Conservation (phyloP, 1,284 basidiomycete species). For the Fomitopsis betulina region DNA sequence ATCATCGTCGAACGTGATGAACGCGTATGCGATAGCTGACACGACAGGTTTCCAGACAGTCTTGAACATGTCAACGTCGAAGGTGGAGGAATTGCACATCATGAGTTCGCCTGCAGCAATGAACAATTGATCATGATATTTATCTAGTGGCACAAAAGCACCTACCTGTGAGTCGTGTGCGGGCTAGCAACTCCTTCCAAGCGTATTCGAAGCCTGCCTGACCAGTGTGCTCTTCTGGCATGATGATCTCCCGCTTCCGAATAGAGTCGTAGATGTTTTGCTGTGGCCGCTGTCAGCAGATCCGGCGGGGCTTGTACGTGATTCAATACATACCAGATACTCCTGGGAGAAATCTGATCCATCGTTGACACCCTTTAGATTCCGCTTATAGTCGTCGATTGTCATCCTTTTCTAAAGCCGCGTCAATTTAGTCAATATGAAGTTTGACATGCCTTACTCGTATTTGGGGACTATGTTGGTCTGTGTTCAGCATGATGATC, state of each 20-base stretch:
- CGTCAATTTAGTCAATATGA: conserved; percentile 10
- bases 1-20: conserved; percentile 95
- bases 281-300: conserved; percentile 34
- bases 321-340: conserved; percentile 61
- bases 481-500: conserved; percentile 98
- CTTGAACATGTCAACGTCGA: conserved; percentile 93
- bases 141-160: not conserved
- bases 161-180: conserved; percentile 78
- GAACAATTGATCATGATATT: conserved; percentile 5
- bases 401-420: conserved; percentile 85
- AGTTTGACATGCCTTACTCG: conserved; percentile 47
- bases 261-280: conserved; percentile 92
- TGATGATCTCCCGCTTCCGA: conserved; percentile 90
- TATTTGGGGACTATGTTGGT: conserved; percentile 96
- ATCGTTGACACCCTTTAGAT: conserved; percentile 92
- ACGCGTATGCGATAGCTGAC: conserved; percentile 87
- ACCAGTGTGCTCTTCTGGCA: conserved; percentile 97
- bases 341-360: conserved; percentile 81
- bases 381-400: conserved; percentile 90
- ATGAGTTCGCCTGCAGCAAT: conserved; percentile 64
- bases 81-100: conserved; percentile 72
- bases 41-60: conserved; percentile 90
- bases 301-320: not conserved
- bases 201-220: conserved; percentile 98
- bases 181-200: conserved; percentile 92